phyloP scores from a whole-genome alignment of 192 early-diverging fungal genomes.

The Dispira simplex region DNA sequence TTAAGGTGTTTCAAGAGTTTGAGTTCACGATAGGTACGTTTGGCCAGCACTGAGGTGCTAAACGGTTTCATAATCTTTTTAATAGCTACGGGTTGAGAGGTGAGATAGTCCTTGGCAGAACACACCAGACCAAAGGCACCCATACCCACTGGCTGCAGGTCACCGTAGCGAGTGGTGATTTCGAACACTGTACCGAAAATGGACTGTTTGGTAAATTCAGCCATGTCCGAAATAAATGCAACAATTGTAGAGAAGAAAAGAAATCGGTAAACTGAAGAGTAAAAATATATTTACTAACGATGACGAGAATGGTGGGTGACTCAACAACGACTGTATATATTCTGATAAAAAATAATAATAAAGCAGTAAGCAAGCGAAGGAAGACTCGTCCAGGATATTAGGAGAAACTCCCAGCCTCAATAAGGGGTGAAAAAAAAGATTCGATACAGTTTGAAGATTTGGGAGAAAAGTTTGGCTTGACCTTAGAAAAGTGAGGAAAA shows the following conservation, averaged over 20 bases:
- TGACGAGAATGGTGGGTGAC: too few relatives aligned
- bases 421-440: too few relatives aligned
- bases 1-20: conserved; percentile 83
- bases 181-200: conserved; percentile 77
- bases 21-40: conserved; percentile 90
- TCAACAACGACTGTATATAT: too few relatives aligned
- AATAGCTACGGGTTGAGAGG: conserved; percentile 71
- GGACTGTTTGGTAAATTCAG: conserved; percentile 54
- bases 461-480: too few relatives aligned
- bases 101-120: conserved; percentile 83
- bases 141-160: conserved; percentile 90
- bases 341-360: too few relatives aligned
- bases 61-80: conserved; percentile 97
- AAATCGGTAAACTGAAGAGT: background rate
- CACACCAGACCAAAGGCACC: conserved; percentile 97
- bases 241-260: background rate
- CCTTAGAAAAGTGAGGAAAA: too few relatives aligned
- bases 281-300: background rate
- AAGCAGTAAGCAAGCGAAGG: too few relatives aligned
- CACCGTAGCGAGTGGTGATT: conserved; percentile 74
- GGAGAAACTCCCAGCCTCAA: too few relatives aligned
- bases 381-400: too few relatives aligned
- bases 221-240: conserved; percentile 22
- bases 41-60: conserved; percentile 78
- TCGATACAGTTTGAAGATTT: too few relatives aligned